Evolutionary conservation across 2,329 filamentous ascomycete species (phyloP).

Genomic region (Stromatinia cepivora): DNA sequence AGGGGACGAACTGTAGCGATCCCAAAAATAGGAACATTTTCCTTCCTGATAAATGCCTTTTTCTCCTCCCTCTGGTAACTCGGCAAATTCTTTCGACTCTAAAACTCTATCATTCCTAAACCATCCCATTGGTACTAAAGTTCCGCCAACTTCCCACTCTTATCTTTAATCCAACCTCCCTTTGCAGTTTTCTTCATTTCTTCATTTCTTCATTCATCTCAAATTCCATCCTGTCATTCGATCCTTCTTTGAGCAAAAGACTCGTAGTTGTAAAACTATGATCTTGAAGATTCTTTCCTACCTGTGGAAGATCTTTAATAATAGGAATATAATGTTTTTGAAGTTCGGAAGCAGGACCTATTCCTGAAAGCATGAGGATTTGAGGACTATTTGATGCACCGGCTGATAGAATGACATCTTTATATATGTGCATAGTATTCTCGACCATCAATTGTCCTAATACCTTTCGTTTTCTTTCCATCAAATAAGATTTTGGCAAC

Average conservation of each 20-base stretch:
- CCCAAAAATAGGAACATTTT: conserved; percentile 8
- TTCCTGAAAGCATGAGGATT: conserved; percentile 50
- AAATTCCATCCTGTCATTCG: conserved; percentile 40
- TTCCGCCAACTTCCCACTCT: neutral
- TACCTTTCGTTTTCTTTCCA: conserved; percentile 39
- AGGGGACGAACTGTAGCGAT: neutral
- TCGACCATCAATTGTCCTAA: conserved; percentile 45
- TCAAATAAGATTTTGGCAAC: conserved; percentile 48
- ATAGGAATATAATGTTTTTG: conserved; percentile 50
- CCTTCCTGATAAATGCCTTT: neutral
- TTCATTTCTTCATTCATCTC: conserved; percentile 46
- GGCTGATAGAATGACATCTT: conserved; percentile 51
- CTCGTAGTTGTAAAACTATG: conserved; percentile 41
- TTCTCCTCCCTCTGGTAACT: neutral
- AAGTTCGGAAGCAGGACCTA: conserved; percentile 47
- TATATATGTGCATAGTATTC: conserved; percentile 37
- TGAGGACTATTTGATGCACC: conserved; percentile 51
- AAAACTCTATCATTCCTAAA: neutral
- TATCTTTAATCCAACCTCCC: conserved; percentile 3
- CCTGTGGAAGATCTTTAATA: conserved; percentile 59
- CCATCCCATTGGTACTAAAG: conserved; percentile 14
- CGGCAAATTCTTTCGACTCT: neutral
- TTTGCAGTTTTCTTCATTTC: conserved; percentile 32
- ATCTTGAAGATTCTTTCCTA: conserved; percentile 62
- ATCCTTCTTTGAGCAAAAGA: conserved; percentile 40